phyloP scores from a whole-genome alignment of 805 yeast species.

The Spathaspora boniae region DNA sequence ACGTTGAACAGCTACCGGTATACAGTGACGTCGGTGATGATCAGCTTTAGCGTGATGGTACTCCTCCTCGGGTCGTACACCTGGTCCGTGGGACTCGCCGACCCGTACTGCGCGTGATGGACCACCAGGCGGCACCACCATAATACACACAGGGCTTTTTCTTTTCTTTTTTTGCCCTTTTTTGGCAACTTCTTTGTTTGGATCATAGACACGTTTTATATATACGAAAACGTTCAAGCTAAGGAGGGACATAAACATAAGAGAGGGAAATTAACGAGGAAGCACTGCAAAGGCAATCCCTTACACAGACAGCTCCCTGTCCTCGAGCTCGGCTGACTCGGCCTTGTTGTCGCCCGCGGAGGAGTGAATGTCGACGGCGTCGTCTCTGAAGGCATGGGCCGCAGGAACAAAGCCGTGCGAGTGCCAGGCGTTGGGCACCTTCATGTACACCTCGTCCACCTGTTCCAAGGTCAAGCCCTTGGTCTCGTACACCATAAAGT shows the following conservation, averaged over 20 bases:
- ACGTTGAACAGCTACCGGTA: conserved; percentile 45
- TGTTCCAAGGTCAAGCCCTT: conserved; percentile 41
- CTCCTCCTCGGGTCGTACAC: conserved; percentile 67
- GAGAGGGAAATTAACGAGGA: not conserved
- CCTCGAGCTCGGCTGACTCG: conserved; percentile 9
- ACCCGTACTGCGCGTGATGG: conserved; percentile 19
- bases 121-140: not conserved
- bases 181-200: too few relatives aligned
- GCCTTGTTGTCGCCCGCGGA: conserved; percentile 21
- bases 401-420: conserved; percentile 30
- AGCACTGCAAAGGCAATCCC: too few relatives aligned
- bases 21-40: conserved; percentile 42
- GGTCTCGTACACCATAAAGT: conserved; percentile 35
- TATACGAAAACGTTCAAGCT: not conserved
- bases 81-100: conserved; percentile 57
- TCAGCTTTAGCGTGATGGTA: conserved; percentile 48
- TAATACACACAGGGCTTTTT: too few relatives aligned
- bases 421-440: conserved; percentile 31
- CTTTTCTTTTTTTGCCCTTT: too few relatives aligned
- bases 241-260: not conserved
- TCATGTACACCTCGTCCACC: conserved; percentile 37
- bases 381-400: conserved; percentile 33
- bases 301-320: too few relatives aligned
- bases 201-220: too few relatives aligned
- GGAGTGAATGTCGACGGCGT: conserved; percentile 12